Conservation (phyloP, 2,329 filamentous ascomycete genomes). For the Tolypocladium sp. region DNA sequence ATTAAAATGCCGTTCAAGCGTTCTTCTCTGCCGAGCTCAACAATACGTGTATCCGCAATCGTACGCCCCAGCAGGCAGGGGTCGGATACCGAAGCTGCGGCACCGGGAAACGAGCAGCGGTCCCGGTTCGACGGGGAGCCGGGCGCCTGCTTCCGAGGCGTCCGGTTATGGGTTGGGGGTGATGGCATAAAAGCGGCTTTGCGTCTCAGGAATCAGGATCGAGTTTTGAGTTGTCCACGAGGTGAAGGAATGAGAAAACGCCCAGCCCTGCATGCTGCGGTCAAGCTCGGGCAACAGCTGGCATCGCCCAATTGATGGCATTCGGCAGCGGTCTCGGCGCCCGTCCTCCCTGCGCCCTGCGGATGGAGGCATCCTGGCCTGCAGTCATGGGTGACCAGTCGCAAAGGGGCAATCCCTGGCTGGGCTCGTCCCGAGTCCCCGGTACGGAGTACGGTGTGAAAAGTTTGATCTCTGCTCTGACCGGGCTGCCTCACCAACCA, state of each 20-base stretch:
- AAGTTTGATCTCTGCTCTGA: neutral
- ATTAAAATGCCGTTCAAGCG: neutral
- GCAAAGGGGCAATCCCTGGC: neutral
- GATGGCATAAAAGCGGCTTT: neutral
- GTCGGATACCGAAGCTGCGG: conserved; percentile 2
- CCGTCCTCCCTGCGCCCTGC: neutral
- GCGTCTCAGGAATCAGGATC: neutral
- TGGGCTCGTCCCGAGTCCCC: neutral
- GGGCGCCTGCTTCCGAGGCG: neutral
- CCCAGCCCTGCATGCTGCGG: neutral
- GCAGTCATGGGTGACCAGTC: neutral
- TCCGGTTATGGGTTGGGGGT: neutral
- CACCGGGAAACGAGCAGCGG: neutral
- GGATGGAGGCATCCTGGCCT: neutral
- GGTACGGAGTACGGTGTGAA: neutral
- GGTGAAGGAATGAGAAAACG: neutral
- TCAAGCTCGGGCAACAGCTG: neutral
- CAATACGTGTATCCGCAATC: neutral
- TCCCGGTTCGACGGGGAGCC: neutral
- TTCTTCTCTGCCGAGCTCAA: neutral
- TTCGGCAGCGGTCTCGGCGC: neutral
- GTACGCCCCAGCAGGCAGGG: neutral
- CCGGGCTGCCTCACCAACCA: neutral
- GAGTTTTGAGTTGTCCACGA: neutral
- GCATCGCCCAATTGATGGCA: neutral